These are phyloP conservation scores for Venturia pyrina DNA, from an alignment of 2,329 filamentous ascomycete genomes.

Conservation along the genomic window DNA sequence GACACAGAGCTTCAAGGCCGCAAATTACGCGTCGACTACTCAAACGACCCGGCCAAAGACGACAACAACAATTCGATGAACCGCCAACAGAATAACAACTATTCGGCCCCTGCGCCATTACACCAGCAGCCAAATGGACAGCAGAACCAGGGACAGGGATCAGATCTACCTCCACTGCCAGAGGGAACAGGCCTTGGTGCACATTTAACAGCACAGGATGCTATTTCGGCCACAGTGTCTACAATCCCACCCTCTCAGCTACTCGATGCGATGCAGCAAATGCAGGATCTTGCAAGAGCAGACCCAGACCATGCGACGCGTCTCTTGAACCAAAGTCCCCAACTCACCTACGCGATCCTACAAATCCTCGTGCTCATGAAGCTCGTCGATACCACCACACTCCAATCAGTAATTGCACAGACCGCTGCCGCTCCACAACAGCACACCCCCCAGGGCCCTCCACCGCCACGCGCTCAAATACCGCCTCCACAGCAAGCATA, in stretches of 20 bases:
- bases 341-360: conserved; percentile 90
- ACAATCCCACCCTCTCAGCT: conserved; percentile 80
- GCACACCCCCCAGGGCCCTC: conserved; percentile 12
- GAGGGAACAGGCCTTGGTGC: conserved; percentile 74
- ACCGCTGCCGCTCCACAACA: conserved; percentile 21
- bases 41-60: conserved; percentile 63
- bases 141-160: conserved; percentile 20
- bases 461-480: conserved; percentile 22
- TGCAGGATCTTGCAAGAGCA: conserved; percentile 77
- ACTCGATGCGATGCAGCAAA: conserved; percentile 85
- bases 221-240: conserved; percentile 82
- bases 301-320: conserved; percentile 79
- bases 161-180: conserved; percentile 65
- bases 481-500: conserved; percentile 26
- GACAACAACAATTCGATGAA: conserved; percentile 14
- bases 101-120: conserved; percentile 30
- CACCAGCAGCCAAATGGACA: neutral
- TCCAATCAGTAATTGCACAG: conserved; percentile 69
- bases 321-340: conserved; percentile 77
- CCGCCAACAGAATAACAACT: conserved; percentile 13
- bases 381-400: conserved; percentile 74
- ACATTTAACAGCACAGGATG: conserved; percentile 75
- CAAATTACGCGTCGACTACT: conserved; percentile 91
- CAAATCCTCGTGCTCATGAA: conserved; percentile 89
- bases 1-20: conserved; percentile 92